Evolutionary conservation across 2,329 filamentous ascomycete species (phyloP), one percentile per base, ranked within the genome.

Genomic region (Pezicula neosporulosa): DNA sequence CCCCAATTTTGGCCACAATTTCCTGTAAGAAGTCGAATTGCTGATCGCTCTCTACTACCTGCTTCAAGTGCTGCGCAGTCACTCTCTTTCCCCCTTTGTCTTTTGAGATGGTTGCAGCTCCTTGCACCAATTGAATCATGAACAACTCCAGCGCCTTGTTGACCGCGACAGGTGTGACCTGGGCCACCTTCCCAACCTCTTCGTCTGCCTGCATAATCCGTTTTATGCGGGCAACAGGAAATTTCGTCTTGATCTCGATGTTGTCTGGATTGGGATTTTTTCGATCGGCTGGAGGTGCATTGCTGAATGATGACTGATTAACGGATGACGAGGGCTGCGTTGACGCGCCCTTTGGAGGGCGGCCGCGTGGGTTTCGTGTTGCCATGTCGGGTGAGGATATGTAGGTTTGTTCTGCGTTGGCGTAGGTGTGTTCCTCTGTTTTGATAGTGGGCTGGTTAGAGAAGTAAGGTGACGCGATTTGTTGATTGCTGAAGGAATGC

Each of bases 181-280:
- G 94, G 4, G 94, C 92, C 9, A 99, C 94, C 73, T 99, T 99
- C 56, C 94, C 94, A 0, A 99, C 92, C 68, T 99, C 94, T 66
- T 99, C 94, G 66, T 99, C 94, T 10, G 93, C 93, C 72, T 99
- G 94, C 94, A 99, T 97, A 64, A 99, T 97, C 47, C 94, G 85
- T 78, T 99, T 99, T 76, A 99, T 99, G 56, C 94, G 82, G 13
- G 94, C 94, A 30, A 96, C 96, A 1, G 94, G 94, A 65, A 99
- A 99, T 65, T 97, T 97, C 33, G 93, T 97, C 70, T 84, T 89
- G 62, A 99, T 90, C 41, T 90, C 70, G 72, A 96, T 72, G 69
- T 63, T 63, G 49, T 52, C 55, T 3, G 63, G 63, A 47, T 66
- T 65, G 10, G 64, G 63, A 37, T 64, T 81, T 68, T 72, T 83